A percentile compares a stretch with the other conserved stretches of the same genome.
Evolutionary conservation across 2,329 filamentous ascomycete species (phyloP).

Genomic region (Claviceps cyperi): DNA sequence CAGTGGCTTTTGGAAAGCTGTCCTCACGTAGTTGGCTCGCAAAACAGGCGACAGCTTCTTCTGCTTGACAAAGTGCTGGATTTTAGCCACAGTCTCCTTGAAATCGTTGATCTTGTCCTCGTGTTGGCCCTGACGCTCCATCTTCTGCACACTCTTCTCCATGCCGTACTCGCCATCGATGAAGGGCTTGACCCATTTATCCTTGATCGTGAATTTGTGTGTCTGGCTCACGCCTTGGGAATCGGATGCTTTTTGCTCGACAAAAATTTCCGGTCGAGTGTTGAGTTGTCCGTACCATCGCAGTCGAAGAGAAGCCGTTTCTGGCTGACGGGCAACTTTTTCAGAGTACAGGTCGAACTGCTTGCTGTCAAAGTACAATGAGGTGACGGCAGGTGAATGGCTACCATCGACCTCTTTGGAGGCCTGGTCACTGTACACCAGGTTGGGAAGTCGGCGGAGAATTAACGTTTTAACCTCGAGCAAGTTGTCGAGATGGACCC

Average conservation of each 20-base stretch:
- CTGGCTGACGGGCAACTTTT: constrained; percentile 63
- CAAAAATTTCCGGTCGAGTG: constrained; percentile 61
- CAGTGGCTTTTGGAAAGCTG: constrained; percentile 89
- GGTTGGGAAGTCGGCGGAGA: constrained; percentile 72
- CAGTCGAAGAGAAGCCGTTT: constrained; percentile 71
- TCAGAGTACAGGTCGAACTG: constrained; percentile 75
- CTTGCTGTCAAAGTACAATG: constrained; percentile 85
- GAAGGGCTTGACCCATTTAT: constrained; percentile 83
- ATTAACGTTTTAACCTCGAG: constrained; percentile 96
- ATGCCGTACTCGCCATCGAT: constrained; percentile 78
- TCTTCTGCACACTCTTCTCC: constrained; percentile 80
- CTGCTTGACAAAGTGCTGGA: constrained; percentile 67
- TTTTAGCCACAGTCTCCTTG: constrained; percentile 56
- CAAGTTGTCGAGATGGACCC: constrained; percentile 90
- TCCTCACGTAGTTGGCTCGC: constrained; percentile 84
- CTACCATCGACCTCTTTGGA: constrained; percentile 68
- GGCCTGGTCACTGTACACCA: constrained; percentile 82
- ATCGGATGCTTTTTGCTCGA: constrained; percentile 81
- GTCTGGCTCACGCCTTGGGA: constrained; percentile 67
- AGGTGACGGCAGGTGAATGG: constrained; percentile 83
- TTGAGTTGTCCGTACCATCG: constrained; percentile 83
- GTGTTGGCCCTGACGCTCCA: constrained; percentile 61
- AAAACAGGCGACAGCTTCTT: constrained; percentile 71
- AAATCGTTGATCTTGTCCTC: constrained; percentile 53
- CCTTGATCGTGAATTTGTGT: constrained; percentile 71